A percentile compares a stretch with the other conserved stretches of the same genome.
phyloP scores from a whole-genome alignment of 2,329 filamentous ascomycete species.

The Lachnellula subtilissima region DNA sequence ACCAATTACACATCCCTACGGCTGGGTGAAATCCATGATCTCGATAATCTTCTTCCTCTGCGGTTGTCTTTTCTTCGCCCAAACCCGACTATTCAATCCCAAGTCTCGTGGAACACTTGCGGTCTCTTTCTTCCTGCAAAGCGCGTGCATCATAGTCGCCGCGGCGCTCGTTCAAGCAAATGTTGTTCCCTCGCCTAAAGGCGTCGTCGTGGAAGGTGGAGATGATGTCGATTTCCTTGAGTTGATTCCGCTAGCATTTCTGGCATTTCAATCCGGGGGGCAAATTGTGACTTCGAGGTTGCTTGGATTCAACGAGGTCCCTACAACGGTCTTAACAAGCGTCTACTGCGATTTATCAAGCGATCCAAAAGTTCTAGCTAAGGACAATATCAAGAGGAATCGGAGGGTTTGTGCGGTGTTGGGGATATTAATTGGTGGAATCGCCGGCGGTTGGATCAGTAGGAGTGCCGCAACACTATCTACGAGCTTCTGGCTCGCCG shows the following conservation, averaged over 20 bases:
- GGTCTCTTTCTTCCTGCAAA: slow-evolving; percentile 48
- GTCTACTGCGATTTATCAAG: slow-evolving; percentile 78
- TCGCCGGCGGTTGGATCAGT: slow-evolving; percentile 50
- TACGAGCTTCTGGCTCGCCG: slow-evolving; percentile 43
- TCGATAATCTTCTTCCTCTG: slow-evolving; percentile 50
- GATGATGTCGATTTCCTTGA: slow-evolving; percentile 36
- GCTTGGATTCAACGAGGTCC: slow-evolving; percentile 64
- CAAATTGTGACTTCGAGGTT: slow-evolving; percentile 72
- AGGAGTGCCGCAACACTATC: slow-evolving; percentile 46
- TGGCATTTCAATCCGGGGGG: slow-evolving; percentile 69
- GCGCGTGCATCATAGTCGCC: slow-evolving; percentile 46
- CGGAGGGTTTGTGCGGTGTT: slow-evolving; percentile 46
- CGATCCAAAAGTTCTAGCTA: slow-evolving; percentile 48
- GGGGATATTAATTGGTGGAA: slow-evolving; percentile 48
- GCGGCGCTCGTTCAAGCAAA: slow-evolving; percentile 46
- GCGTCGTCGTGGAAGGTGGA: slow-evolving; percentile 22
- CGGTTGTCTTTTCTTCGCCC: slow-evolving; percentile 46
- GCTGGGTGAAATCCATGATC: slow-evolving; percentile 48
- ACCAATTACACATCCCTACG: slow-evolving; percentile 44
- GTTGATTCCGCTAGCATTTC: slow-evolving; percentile 41
- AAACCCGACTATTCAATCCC: slow-evolving; percentile 33
- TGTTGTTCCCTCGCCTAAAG: slow-evolving; percentile 41
- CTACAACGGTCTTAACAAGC: slow-evolving; percentile 75
- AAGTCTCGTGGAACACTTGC: slow-evolving; percentile 40
- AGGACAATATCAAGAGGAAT: slow-evolving; percentile 48